Evolutionary conservation across 768 basidiomycete genomes (phyloP).

Genomic region (Termitomyces sp.): DNA sequence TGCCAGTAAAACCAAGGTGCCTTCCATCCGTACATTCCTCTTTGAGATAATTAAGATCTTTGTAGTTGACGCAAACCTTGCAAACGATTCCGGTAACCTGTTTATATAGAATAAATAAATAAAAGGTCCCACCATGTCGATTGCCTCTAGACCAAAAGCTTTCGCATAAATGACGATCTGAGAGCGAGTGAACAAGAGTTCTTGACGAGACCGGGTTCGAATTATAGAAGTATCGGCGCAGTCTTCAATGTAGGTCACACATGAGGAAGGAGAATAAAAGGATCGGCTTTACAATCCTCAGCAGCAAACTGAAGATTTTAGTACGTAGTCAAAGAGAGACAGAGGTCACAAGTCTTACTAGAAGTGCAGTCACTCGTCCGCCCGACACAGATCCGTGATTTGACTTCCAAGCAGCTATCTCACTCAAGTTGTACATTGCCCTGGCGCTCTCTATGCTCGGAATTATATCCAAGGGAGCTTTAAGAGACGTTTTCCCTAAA

Average conservation of each 20-base stretch:
- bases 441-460: slow-evolving; percentile 85
- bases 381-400: slow-evolving; percentile 41
- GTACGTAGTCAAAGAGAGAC: background rate
- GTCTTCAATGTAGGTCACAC: slow-evolving; percentile 39
- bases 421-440: slow-evolving; percentile 58
- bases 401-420: slow-evolving; percentile 69
- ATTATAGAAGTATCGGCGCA: slow-evolving; percentile 86
- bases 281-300: slow-evolving; percentile 73
- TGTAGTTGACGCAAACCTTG: slow-evolving; percentile 87
- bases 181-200: slow-evolving; percentile 81
- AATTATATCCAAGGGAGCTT: slow-evolving; percentile 49
- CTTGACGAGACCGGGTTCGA: slow-evolving; percentile 66
- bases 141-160: slow-evolving; percentile 77
- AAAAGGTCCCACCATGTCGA: slow-evolving; percentile 70
- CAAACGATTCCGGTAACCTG: background rate
- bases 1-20: slow-evolving; percentile 86
- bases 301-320: slow-evolving; percentile 70
- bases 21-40: slow-evolving; percentile 80
- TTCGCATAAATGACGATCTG: slow-evolving; percentile 78
- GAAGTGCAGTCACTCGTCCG: slow-evolving; percentile 54
- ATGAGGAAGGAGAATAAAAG: background rate
- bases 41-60: slow-evolving; percentile 56
- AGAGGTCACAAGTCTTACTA: slow-evolving; percentile 40
- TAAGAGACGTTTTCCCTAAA: slow-evolving; percentile 21
- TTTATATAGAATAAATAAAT: background rate